A percentile compares a stretch with the other conserved stretches of the same genome.
Conservation (phyloP, 2,329 filamentous ascomycete species). For the Xylaria sp. region DNA sequence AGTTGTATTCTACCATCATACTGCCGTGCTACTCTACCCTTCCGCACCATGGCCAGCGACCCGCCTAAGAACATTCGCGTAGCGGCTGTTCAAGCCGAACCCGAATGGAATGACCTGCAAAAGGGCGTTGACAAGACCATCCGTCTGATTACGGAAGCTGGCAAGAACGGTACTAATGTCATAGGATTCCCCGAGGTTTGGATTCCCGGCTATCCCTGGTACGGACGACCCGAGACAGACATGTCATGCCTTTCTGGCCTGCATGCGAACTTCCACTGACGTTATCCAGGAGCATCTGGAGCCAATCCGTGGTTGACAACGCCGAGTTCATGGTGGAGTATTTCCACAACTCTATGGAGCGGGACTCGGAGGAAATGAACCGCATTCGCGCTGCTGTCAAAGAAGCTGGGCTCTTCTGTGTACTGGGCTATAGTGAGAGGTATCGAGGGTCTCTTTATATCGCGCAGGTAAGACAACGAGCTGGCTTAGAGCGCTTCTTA, state of each 20-base stretch:
- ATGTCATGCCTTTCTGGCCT: conserved; percentile 38
- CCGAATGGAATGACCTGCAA: conserved; percentile 57
- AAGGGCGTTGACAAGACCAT: conserved; percentile 55
- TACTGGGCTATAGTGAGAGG: conserved; percentile 12
- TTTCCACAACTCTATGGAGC: conserved; percentile 11
- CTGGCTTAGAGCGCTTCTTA: neutral
- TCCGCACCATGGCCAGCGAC: conserved; percentile 25
- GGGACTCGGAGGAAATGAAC: conserved; percentile 7
- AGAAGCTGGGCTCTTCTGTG: conserved; percentile 11
- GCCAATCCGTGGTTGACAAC: conserved; percentile 4
- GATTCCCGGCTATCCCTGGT: conserved; percentile 53
- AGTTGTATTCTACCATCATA: too few relatives aligned
- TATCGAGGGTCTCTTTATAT: conserved; percentile 14
- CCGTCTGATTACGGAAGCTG: conserved; percentile 55
- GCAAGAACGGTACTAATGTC: conserved; percentile 51
- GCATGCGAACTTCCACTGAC: conserved; percentile 30
- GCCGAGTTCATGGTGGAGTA: conserved; percentile 5
- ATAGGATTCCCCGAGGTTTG: conserved; percentile 54
- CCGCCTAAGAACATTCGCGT: conserved; percentile 36
- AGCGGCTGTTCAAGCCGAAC: conserved; percentile 59
- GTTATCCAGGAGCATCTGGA: conserved; percentile 8
- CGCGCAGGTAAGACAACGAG: neutral
- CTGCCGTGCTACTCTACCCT: too few relatives aligned
- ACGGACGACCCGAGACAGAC: neutral
- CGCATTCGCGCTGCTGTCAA: conserved; percentile 7